Base-by-base conservation (phyloP, 306 rosid genomes). In the Quercus robur region DNA sequence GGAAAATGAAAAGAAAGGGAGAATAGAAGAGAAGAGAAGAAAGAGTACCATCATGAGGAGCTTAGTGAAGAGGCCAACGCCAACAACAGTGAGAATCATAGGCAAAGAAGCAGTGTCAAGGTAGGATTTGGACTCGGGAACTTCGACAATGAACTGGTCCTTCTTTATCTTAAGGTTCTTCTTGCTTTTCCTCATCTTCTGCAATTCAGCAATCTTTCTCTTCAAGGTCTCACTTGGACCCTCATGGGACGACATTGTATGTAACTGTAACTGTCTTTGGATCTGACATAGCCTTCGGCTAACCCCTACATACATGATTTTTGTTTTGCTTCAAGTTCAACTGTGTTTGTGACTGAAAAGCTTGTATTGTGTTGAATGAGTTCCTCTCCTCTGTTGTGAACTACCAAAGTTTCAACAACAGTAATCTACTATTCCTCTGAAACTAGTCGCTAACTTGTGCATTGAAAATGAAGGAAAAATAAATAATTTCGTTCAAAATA, bases 71-170 rank as follows among this genome's bases (percentile, higher is more conserved):
- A 91, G 87, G 61, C 85, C 92, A 15, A 90, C 55, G 46, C 91
- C 99, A 1, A 87, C 94, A 11, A 83, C 91, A 30, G 84, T 15
- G 80, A 84, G 88, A 73, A 89, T 73, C 98, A 93, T 88, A 61
- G 98, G 97, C 88, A 93, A 74, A 52, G 98, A 78, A 31, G 97
- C 91, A 26, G 96, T 93, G 84, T 95, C 99, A 11, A 95, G 94
- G 81, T 75, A 91, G 19, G 93, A 77, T 30, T 70, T 56, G 15
- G 93, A 87, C 82, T 91, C 94, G 0, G 98, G 99, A 71, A 93
- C 88, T n/a, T 85, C 88, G 12, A 95, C 93, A 58, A 91, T n/a
- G 79, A 86, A 84, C 85, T 86, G 87, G 63, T 77, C 88, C 78
- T 86, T 87, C 83, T 66, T 83, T 55, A 57, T 87, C 83, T 66